Evolutionary conservation across 805 yeast genomes (phyloP).

Genomic region (Yamadazyma phyllophila): DNA sequence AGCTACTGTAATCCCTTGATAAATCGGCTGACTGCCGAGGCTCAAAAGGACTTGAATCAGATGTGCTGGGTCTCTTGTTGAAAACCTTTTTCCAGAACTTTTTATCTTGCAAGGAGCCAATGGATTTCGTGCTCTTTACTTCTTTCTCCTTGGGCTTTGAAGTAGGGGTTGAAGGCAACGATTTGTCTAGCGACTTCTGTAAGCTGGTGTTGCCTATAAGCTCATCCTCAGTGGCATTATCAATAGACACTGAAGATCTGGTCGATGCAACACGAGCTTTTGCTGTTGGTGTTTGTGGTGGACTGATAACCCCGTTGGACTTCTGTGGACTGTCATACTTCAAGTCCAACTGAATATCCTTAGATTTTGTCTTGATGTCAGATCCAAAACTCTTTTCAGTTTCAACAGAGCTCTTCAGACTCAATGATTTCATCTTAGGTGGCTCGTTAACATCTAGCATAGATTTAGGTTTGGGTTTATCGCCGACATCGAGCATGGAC

Average conservation of each 20-base stretch:
- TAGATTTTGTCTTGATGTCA: not conserved
- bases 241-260: not conserved
- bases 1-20: not conserved
- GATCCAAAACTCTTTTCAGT: too few relatives aligned
- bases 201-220: not conserved
- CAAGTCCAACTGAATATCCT: constrained; percentile 11
- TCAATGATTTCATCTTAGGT: not conserved
- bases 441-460: not conserved
- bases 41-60: not conserved
- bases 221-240: constrained; percentile 3
- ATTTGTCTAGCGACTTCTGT: constrained; percentile 5
- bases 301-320: not conserved
- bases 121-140: constrained; percentile 4
- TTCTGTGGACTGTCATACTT: constrained; percentile 7
- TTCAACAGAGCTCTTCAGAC: too few relatives aligned
- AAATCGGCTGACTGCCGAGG: not conserved
- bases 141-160: constrained; percentile 1
- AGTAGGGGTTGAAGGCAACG: constrained; percentile 13
- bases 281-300: not conserved
- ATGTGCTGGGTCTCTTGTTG: constrained; percentile 1
- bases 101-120: constrained; percentile 1
- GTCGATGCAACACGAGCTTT: not conserved
- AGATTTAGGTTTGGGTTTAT: constrained; percentile 4
- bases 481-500: constrained; percentile 1
- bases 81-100: constrained; percentile 15